Evolutionary conservation across 495 filamentous ascomycete genomes (phyloP).

Genomic region (Penicillium pulvis): DNA sequence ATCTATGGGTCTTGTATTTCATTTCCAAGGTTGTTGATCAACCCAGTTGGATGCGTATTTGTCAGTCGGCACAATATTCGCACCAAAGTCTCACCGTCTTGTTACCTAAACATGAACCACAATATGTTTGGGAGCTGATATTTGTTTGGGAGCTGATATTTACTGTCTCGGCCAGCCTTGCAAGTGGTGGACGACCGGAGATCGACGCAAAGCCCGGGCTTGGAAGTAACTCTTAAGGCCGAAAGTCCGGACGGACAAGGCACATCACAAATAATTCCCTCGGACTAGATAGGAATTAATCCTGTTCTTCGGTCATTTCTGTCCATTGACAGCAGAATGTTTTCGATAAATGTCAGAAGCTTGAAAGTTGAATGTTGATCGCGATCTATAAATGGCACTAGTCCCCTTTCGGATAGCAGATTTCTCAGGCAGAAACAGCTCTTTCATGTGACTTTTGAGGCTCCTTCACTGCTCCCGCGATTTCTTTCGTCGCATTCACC

Average conservation of each 20-base stretch:
- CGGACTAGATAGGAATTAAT: neutral
- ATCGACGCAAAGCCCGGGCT: neutral
- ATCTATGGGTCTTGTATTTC: too few relatives aligned
- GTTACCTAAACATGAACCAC: neutral
- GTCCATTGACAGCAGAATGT: neutral
- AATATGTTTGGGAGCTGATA: too few relatives aligned
- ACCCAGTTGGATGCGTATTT: neutral
- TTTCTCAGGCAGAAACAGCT: conserved; percentile 8
- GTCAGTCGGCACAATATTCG: neutral
- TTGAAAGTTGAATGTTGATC: neutral
- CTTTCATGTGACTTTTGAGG: conserved; percentile 6
- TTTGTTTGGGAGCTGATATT: too few relatives aligned
- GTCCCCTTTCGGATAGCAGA: neutral
- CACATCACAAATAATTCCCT: neutral
- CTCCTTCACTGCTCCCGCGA: neutral
- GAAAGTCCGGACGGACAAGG: neutral
- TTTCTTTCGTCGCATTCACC: conserved; percentile 5
- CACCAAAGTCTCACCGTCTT: neutral
- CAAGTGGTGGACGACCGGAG: neutral
- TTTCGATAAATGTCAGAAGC: too few relatives aligned
- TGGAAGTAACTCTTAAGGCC: neutral
- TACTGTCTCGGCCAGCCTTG: too few relatives aligned
- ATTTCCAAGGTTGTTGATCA: neutral
- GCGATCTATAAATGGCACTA: conserved; percentile 8
- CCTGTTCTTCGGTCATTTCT: neutral